Conservation (phyloP, 257 asterid genomes). For the Solanum lignicaule region DNA sequence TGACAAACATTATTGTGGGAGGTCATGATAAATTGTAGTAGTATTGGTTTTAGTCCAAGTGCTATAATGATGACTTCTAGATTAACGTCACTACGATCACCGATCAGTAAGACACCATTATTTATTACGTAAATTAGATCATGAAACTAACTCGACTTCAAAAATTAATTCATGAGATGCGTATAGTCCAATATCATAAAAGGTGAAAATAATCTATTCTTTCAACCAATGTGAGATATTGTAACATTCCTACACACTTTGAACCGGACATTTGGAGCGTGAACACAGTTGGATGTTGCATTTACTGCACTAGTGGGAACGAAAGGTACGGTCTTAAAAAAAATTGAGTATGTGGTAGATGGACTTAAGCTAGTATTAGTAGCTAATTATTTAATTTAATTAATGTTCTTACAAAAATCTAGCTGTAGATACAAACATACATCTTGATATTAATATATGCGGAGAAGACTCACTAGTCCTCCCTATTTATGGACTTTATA, state of each 20-base stretch:
- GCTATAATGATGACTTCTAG: not conserved
- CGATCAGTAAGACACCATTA: not conserved
- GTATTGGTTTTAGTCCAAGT: not conserved
- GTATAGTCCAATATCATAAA: not conserved
- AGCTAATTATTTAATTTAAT: not conserved
- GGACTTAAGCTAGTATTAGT: not conserved
- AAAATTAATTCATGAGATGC: not conserved
- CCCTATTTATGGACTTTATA: not conserved
- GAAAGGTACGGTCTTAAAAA: not conserved
- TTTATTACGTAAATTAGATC: not conserved
- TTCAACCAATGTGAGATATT: not conserved
- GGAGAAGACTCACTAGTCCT: not conserved
- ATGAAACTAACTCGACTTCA: not conserved
- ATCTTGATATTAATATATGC: not conserved
- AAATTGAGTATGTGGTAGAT: not conserved
- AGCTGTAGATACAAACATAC: not conserved
- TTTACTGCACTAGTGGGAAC: not conserved
- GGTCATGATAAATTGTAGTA: not conserved
- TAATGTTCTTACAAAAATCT: not conserved
- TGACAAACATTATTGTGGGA: not conserved
- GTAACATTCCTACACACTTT: not conserved
- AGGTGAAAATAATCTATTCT: too few species aligned
- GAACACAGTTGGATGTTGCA: not conserved
- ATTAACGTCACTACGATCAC: not conserved
- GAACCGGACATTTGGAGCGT: not conserved